phyloP scores from a whole-genome alignment of 164 flowering plant species.

The Santalum album region DNA sequence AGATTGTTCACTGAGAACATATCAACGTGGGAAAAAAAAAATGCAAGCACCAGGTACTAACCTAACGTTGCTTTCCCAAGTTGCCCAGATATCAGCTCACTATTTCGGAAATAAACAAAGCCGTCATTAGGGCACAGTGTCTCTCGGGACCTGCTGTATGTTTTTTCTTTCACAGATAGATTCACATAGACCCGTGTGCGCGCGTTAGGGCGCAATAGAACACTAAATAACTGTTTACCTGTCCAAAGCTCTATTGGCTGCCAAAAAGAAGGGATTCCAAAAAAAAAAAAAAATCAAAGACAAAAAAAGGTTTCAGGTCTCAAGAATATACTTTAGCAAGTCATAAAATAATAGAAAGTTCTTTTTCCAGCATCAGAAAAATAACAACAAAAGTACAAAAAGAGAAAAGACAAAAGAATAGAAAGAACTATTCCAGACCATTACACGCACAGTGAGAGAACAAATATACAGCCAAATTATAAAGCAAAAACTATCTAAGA shows the following conservation, averaged over 20 bases:
- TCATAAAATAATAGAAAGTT: too few relatives aligned
- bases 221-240: conserved; percentile 83
- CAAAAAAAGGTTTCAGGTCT: background rate
- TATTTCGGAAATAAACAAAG: conserved; percentile 86
- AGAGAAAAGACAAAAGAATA: too few relatives aligned
- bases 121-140: conserved; percentile 91
- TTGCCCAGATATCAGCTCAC: conserved; percentile 90
- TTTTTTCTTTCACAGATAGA: conserved; percentile 67
- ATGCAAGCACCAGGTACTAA: conserved; percentile 17
- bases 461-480: too few relatives aligned
- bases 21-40: background rate
- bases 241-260: conserved; percentile 99
- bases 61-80: conserved; percentile 95
- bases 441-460: too few relatives aligned
- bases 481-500: too few relatives aligned
- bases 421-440: too few relatives aligned
- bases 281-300: background rate
- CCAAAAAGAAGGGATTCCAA: conserved; percentile 6
- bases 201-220: conserved; percentile 78
- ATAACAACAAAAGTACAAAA: too few relatives aligned
- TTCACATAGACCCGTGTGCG: conserved; percentile 67
- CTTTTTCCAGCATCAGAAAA: background rate
- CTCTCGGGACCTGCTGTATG: conserved; percentile 36
- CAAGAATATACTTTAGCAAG: background rate
- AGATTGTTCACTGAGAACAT: background rate